These are phyloP conservation scores for Penicillium concentricum DNA, from an alignment of 2,329 filamentous ascomycete genomes.

Conservation along the genomic window DNA sequence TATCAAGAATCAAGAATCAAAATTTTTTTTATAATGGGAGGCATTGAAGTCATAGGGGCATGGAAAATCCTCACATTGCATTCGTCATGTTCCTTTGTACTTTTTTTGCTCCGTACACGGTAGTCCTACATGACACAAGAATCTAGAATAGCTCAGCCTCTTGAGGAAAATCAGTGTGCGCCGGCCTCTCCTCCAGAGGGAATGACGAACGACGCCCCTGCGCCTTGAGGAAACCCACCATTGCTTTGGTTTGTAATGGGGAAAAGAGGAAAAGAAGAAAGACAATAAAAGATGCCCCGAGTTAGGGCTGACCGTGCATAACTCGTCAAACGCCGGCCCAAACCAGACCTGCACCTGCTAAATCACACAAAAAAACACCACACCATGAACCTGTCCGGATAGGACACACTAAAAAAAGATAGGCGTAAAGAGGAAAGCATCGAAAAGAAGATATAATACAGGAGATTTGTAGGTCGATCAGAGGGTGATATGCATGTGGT, in stretches of 20 bases:
- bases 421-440: slow-evolving; percentile 14
- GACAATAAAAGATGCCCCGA: slow-evolving; percentile 16
- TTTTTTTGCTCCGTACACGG: slow-evolving; percentile 20
- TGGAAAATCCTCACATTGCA: slow-evolving; percentile 14
- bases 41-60: neutral
- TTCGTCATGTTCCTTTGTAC: slow-evolving; percentile 21
- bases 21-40: neutral
- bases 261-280: slow-evolving; percentile 15
- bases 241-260: neutral
- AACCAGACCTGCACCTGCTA: slow-evolving; percentile 34
- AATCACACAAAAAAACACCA: slow-evolving; percentile 36
- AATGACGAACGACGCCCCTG: slow-evolving; percentile 14
- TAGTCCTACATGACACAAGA: slow-evolving; percentile 37
- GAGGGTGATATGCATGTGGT: slow-evolving; percentile 69
- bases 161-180: slow-evolving; percentile 14
- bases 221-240: slow-evolving; percentile 9
- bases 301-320: slow-evolving; percentile 11
- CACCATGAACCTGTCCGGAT: slow-evolving; percentile 36
- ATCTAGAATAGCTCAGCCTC: slow-evolving; percentile 16
- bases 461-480: slow-evolving; percentile 29
- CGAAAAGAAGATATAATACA: slow-evolving; percentile 35
- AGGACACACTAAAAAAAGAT: slow-evolving; percentile 18
- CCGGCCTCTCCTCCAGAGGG: slow-evolving; percentile 18
- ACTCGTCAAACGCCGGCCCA: slow-evolving; percentile 34
- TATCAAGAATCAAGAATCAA: neutral